Base-by-base conservation (phyloP, 345 rosid genomes). In the Zanthoxylum bungeanum region DNA sequence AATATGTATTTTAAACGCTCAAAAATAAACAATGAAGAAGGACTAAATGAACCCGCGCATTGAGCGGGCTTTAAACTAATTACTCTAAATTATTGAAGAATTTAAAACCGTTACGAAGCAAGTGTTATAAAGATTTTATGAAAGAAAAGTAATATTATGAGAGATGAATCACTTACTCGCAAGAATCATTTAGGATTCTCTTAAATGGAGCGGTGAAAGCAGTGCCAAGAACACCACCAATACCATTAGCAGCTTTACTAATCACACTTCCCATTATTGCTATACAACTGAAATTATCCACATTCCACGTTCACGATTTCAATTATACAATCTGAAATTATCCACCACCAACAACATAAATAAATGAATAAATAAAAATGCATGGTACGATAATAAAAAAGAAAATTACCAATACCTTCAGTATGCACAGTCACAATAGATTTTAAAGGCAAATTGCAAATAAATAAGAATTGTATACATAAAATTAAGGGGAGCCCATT, bases 161-260 rank as follows among this genome's bases (percentile, higher is more conserved):
- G 55, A 22, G 44, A 28, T 39, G 12, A 19, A 42, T 4, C 57
- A 71, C 81, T 66, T 77, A 83, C 89, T 84, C 64, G 31, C 96
- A 90, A 0, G 92, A 82, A 63, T 77, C 82, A 16, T 81, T 85
- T 14, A 87, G 69, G 52, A 90, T 79, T 36, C 84, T 74, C 85
- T 88, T 90, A 39, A 88, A 79, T 7, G 98, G 92, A 75, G 90
- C 86, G 0, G 81, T 49, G 5, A 92, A 58, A 8, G 81, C 73
- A 74, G 83, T 83, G 33, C 93, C 96, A 21, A 90, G 30, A 17
- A 80, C 80, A 51, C 73, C 51, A 60, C 93, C 96, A 30, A 84
- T 28, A 2, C 88, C 86, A 66, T 75, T 68, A 64, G 87, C 88
- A 66, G 89, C 85, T 72, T 85, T 75, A 61, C 93, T 79, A 7